A percentile compares a stretch with the other conserved stretches of the same genome.
Conservation (phyloP, 163 green algal species). For the Chlamydomonas reinhardtii region DNA sequence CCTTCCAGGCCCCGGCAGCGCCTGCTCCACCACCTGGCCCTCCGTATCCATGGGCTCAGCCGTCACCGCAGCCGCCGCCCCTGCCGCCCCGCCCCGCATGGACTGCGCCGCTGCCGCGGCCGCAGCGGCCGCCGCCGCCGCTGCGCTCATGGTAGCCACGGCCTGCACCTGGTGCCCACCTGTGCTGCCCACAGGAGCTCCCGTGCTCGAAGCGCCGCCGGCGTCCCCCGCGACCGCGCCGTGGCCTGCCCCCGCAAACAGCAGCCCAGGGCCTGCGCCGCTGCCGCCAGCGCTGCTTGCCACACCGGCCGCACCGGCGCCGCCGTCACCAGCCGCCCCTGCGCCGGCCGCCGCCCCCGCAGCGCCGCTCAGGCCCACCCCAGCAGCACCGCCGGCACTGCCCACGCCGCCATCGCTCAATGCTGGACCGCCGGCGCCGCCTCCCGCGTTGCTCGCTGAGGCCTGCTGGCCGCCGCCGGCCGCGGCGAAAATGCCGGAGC, state of each 20-base stretch:
- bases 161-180: neutral
- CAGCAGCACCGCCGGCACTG: neutral
- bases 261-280: neutral
- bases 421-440: neutral
- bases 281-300: neutral
- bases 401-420: slow-evolving; percentile 1
- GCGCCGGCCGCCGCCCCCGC: neutral
- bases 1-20: neutral
- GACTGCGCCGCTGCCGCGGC: neutral
- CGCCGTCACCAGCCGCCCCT: neutral
- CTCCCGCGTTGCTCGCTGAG: slow-evolving; percentile 27
- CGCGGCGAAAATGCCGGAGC: slow-evolving; percentile 34
- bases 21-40: slow-evolving; percentile 17
- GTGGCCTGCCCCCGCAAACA: neutral
- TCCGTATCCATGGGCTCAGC: slow-evolving; percentile 44
- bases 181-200: neutral
- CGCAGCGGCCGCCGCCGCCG: neutral
- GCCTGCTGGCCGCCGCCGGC: slow-evolving; percentile 10
- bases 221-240: neutral
- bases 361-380: neutral
- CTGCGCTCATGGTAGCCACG: no score
- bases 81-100: neutral
- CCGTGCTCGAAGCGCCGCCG: neutral
- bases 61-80: neutral
- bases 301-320: neutral